Conservation (phyloP, 2,329 filamentous ascomycete genomes). For the Albophoma yamanashiensis region DNA sequence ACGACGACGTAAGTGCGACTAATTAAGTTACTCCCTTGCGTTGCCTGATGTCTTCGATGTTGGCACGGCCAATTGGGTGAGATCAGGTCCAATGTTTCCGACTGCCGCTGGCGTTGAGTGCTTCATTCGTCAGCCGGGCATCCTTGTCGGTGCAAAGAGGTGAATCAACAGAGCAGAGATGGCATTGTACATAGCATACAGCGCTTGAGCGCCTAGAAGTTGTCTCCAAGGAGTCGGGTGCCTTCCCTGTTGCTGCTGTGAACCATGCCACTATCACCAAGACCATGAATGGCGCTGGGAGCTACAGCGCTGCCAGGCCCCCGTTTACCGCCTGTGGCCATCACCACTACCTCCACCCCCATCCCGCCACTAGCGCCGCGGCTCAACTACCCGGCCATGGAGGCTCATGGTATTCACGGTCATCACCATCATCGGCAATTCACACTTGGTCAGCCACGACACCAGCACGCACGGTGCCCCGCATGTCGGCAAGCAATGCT, state of each 20-base stretch:
- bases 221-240: too few species aligned
- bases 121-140: too few species aligned
- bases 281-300: background rate
- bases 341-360: background rate
- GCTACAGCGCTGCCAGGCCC: background rate
- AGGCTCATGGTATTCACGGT: background rate
- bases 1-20: constrained; percentile 1
- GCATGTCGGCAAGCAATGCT: constrained; percentile 43
- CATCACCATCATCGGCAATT: background rate
- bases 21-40: too few species aligned
- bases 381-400: background rate
- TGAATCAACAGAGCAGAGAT: background rate
- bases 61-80: background rate
- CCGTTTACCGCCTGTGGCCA: background rate
- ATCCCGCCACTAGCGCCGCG: background rate
- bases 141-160: background rate
- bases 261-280: too few species aligned
- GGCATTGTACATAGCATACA: too few species aligned
- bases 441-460: background rate
- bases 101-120: background rate
- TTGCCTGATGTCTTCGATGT: background rate
- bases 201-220: too few species aligned
- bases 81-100: background rate
- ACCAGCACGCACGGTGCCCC: constrained; percentile 6
- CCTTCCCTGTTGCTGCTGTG: too few species aligned